Evolutionary conservation across 768 basidiomycete species (phyloP).

Genomic region (Leccinum longicurvipes): DNA sequence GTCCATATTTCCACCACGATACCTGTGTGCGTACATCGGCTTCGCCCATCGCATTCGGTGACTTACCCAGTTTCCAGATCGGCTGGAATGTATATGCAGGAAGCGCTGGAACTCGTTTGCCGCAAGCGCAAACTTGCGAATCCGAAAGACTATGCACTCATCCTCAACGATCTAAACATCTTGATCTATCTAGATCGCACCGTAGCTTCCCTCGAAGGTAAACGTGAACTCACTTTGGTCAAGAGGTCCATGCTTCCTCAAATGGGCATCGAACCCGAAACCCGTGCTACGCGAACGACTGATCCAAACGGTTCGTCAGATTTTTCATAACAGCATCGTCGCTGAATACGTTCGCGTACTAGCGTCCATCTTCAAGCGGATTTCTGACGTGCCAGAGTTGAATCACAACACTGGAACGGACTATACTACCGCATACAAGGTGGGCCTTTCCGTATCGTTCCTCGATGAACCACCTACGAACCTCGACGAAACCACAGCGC

Average conservation of each 20-base stretch:
- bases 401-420: slow-evolving; percentile 66
- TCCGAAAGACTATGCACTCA: slow-evolving; percentile 79
- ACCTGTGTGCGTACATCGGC: slow-evolving; percentile 65
- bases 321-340: background rate
- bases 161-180: slow-evolving; percentile 60
- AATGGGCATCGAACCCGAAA: slow-evolving; percentile 66
- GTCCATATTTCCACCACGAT: slow-evolving; percentile 89
- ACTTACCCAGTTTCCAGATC: slow-evolving; percentile 42
- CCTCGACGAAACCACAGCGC: slow-evolving; percentile 48
- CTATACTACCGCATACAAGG: slow-evolving; percentile 84
- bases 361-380: slow-evolving; percentile 94
- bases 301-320: slow-evolving; percentile 82
- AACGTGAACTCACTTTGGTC: slow-evolving; percentile 77
- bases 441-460: slow-evolving; percentile 23
- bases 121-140: slow-evolving; percentile 61
- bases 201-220: slow-evolving; percentile 91
- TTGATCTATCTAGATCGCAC: slow-evolving; percentile 91
- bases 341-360: background rate
- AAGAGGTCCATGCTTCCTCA: slow-evolving; percentile 72
- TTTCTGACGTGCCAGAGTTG: slow-evolving; percentile 62
- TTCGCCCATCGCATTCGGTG: background rate
- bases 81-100: slow-evolving; percentile 95
- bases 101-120: slow-evolving; percentile 85
- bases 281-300: slow-evolving; percentile 65
- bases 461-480: background rate